Evolutionary conservation across 1,284 basidiomycete species (phyloP), one percentile per base, ranked within the genome.

Genomic region (Boletus semigastroideus): DNA sequence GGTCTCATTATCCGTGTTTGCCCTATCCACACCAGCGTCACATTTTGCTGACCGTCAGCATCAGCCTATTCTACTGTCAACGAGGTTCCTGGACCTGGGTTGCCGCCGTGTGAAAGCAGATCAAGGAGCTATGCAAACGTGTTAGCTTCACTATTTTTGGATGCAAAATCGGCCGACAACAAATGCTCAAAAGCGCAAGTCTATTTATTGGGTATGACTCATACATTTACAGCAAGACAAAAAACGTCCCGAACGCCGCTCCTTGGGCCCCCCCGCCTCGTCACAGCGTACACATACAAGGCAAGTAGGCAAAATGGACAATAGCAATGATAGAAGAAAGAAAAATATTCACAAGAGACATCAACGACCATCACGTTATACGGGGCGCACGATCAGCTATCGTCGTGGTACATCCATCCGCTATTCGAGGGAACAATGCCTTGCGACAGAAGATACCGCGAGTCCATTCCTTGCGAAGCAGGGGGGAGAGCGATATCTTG

Each of bases 141-240:
- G 38, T 5, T 11, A 19, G 31, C 10, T 37, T 22, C 6, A 14
- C 14, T 34, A 4, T 34, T 16, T 13, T 42, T 25, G n/a, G n/a
- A 39, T 5, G n/a, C 13, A 4, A 3, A 16, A n/a, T 33, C 36
- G 39, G 39, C 38, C 41, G 25, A 22, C 19, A 20, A 28, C 17
- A 37, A 17, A 36, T 11, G 40, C 40, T 48, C 34, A 20, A 42
- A 31, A 43, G 46, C 31, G 39, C 11, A 44, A 33, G 47, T 65
- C 66, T 68, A 67, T 54, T 50, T 14, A 16, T 36, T 36, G 65
- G 66, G 63, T 68, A 68, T 64, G 46, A 19, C 7, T 25, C 25
- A 25, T 25, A 25, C 25, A 25, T 25, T 25, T 31, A 31, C 31
- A 31, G 31, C 2, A 11, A 34, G 17, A 19, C n/a, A 19, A 52